Base-by-base conservation (phyloP, 108 stramenopile genomes). In the Fistulifera solaris region DNA sequence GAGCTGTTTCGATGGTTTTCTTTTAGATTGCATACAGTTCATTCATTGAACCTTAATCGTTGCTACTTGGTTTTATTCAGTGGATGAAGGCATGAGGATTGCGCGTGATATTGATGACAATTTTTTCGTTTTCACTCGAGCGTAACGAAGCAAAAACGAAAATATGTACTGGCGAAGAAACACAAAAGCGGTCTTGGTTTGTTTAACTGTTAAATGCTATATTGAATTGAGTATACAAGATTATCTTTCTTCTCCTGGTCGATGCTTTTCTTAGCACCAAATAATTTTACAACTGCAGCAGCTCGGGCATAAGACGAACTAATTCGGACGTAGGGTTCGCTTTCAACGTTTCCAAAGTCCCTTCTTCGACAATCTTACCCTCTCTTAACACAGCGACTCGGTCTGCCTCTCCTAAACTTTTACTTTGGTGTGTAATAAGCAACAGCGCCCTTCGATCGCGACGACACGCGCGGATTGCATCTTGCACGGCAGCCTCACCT, bases 71-170 rank as follows among this genome's bases (percentile, higher is more conserved):
- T n/a, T 1, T 8, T 35, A 35, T 35, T 8, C 31, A 35, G 81
- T 85, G 21, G 89, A 91, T 54, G 85, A 85, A 56, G 74, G 73
- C n/a, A 67, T 91, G 54, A 69, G 89, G 23, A 87, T 91, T 49
- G 87, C 85, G 22, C 62, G 89, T 43, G 89, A 91, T 62, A 61
- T 74, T 11, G 89, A 87, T 68, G 89, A 91, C 1, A 91, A 91
- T 56, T 83, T 87, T 54, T 87, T 71, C 56, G 85, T 91, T 28
- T 91, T 81, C 44, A 69, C 81, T 1, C 52, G 89, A 50, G 77
- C 79, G 18, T 86, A 56, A 65, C 23, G 47, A 13, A 40, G 12
- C 11, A 13, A 40, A 13, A 40, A 40, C 11, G 40, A 11, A 45
- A 45, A 45, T 19, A 8, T 35, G 31, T n/a, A n/a, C n/a, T n/a